Base-by-base conservation (phyloP, 768 basidiomycete genomes). In the Rhodotorula paludigena region DNA sequence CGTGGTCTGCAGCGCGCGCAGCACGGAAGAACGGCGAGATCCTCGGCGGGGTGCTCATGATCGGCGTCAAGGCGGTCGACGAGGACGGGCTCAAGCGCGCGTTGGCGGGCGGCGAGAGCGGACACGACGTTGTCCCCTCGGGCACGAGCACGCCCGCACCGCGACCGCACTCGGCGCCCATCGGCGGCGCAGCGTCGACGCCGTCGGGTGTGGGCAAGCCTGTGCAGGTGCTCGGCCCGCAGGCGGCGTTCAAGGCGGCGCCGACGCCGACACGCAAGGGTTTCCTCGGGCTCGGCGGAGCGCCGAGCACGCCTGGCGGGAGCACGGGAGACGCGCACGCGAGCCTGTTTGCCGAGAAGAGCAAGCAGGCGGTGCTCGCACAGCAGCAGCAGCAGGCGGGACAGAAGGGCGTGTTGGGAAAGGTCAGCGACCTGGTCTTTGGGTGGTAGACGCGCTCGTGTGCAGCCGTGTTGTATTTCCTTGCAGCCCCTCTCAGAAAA, bases 11-110 rank as follows among this genome's bases (percentile, higher is more conserved):
- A 0, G 78, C 89, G 69, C 82, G 90, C 18, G 89, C 90, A 4
- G 84, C 90, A 23, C 81, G 89, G 57, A 88, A 88, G 78, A 92
- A 87, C 71, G 91, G 91, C 5, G 90, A 92, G 57, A 79, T 92
- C 3, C 76, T 92, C 30, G 68, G 76, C 42, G 75, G 74, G 8
- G 82, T 81, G 55, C 89, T 85, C 82, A 92, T 92, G 90, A 80
- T 92, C 42, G 91, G 90, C 20, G 85, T 85, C 48, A 90, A 90
- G 77, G 54, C 59, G 30, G 54, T 69, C 51, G 70, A 67, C 60
- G 70, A 70, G 49, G 66, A 69, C 33, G 55, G 58, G 0, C 56
- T 74, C n/a, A 49, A 60, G 28, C 49, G 60, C 15, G 60, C 66
- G 9, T 55, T 74, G 21, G 66, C 58, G 3, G 48, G 38, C 53